These are phyloP conservation scores for Aspergillus bombycis DNA, from an alignment of 2,329 filamentous ascomycete genomes.

Conservation along the genomic window DNA sequence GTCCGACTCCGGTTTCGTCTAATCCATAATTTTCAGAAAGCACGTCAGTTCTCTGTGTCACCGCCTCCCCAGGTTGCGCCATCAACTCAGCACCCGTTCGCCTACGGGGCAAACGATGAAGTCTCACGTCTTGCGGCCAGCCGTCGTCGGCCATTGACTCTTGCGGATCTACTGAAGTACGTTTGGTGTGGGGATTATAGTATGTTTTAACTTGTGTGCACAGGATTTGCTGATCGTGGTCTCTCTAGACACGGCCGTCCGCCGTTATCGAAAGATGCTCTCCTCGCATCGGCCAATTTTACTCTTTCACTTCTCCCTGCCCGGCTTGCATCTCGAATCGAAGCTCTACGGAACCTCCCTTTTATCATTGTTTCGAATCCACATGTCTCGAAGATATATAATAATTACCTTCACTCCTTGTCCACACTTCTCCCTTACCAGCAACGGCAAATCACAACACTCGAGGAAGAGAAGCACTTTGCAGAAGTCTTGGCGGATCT, in stretches of 20 bases:
- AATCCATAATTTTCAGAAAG: constrained; percentile 3
- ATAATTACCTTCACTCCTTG: constrained; percentile 92
- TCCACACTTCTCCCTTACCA: constrained; percentile 87
- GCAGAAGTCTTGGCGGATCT: constrained; percentile 91
- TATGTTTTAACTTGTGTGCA: not conserved
- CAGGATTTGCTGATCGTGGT: not conserved
- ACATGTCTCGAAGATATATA: constrained; percentile 90
- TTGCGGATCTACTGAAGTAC: constrained; percentile 87
- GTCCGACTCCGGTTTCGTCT: constrained; percentile 1
- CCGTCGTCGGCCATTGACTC: constrained; percentile 77
- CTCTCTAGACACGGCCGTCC: constrained; percentile 71
- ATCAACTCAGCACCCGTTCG: constrained; percentile 50
- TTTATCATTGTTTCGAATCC: constrained; percentile 99
- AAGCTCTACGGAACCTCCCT: constrained; percentile 87
- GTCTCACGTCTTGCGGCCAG: constrained; percentile 77
- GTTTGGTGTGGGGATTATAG: constrained; percentile 20
- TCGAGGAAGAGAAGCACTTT: constrained; percentile 88
- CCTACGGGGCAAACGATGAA: constrained; percentile 70
- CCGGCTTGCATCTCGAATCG: constrained; percentile 89
- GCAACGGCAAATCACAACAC: constrained; percentile 69
- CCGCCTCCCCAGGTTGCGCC: constrained; percentile 29
- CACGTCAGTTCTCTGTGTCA: constrained; percentile 25
- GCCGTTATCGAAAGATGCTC: constrained; percentile 75
- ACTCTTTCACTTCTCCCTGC: constrained; percentile 90
- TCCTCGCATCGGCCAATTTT: constrained; percentile 92